These are phyloP conservation scores for Nemania abortiva DNA, from an alignment of 2,329 filamentous ascomycete genomes.

Conservation along the genomic window DNA sequence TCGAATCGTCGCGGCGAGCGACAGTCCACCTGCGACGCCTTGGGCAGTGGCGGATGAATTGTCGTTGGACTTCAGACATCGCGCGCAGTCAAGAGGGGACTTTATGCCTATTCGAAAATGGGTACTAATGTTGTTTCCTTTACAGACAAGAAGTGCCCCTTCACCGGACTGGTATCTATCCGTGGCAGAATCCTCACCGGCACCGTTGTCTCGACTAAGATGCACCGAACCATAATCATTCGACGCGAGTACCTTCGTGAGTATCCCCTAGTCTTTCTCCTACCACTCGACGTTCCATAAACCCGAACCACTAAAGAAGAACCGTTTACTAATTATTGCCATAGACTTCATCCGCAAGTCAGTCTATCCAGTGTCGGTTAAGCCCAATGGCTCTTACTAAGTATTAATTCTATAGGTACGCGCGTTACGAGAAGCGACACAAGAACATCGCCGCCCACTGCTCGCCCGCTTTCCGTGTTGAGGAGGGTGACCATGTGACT, in stretches of 20 bases:
- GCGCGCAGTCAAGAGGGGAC: slow-evolving; percentile 7
- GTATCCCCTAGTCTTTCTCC: slow-evolving; percentile 5
- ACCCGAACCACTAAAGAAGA: not conserved
- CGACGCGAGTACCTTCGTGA: slow-evolving; percentile 97
- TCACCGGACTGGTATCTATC: slow-evolving; percentile 99
- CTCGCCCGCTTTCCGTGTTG: slow-evolving; percentile 99
- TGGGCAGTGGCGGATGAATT: not conserved
- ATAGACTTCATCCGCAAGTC: slow-evolving; percentile 87
- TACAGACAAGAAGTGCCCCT: slow-evolving; percentile 99
- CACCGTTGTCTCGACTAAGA: slow-evolving; percentile 99
- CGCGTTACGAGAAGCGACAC: slow-evolving; percentile 99
- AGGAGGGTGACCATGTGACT: slow-evolving; percentile 99
- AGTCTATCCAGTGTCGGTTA: slow-evolving; percentile 8
- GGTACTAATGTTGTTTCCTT: slow-evolving; percentile 25
- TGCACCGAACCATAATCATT: slow-evolving; percentile 99
- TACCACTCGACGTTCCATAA: not conserved
- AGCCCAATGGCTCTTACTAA: slow-evolving; percentile 19
- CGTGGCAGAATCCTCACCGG: slow-evolving; percentile 99
- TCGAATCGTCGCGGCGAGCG: not conserved
- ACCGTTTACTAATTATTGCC: slow-evolving; percentile 22
- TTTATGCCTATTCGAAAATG: not conserved
- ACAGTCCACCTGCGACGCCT: not conserved
- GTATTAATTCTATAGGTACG: slow-evolving; percentile 66
- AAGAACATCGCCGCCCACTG: slow-evolving; percentile 99
- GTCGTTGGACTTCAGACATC: not conserved